A percentile compares a stretch with the other conserved stretches of the same genome.
Conservation (phyloP, 176 grass and related monocot genomes). For the Leersia perrieri region DNA sequence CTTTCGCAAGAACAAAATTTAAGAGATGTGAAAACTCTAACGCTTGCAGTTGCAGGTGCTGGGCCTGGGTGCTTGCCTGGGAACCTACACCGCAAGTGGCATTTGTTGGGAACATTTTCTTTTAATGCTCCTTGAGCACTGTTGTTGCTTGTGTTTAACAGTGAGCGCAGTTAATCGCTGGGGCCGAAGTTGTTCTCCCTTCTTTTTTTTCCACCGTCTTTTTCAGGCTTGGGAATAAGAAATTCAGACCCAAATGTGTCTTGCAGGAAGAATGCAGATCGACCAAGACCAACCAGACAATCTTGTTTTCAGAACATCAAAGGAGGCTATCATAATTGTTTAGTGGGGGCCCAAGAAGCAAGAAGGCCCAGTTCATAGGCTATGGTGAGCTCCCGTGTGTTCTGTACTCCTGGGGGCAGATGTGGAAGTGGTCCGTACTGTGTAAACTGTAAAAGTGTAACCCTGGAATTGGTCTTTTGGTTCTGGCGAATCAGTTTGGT, state of each 20-base stretch:
- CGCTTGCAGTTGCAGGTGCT: conserved; percentile 13
- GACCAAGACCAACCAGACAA: not conserved
- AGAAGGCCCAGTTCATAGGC: not conserved
- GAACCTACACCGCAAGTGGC: not conserved
- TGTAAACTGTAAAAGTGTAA: not conserved
- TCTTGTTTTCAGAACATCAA: not conserved
- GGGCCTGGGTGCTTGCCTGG: conserved; percentile 18
- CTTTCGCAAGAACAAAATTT: not conserved
- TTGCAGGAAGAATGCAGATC: not conserved
- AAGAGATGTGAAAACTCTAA: not conserved
- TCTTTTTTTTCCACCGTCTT: not conserved
- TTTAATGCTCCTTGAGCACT: not conserved
- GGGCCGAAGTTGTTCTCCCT: not conserved
- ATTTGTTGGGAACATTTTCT: not conserved
- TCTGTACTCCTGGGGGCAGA: not conserved
- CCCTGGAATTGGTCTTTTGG: not conserved
- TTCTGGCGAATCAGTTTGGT: not conserved
- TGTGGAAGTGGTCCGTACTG: not conserved
- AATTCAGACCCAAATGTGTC: not conserved
- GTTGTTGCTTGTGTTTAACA: not conserved
- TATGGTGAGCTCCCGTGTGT: too few relatives aligned
- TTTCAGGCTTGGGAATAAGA: not conserved
- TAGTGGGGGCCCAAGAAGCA: not conserved
- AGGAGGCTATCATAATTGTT: not conserved
- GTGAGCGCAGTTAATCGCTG: not conserved